These are phyloP conservation scores for Magnaporthiopsis poae DNA, from an alignment of 2,329 filamentous ascomycete genomes.

Conservation along the genomic window DNA sequence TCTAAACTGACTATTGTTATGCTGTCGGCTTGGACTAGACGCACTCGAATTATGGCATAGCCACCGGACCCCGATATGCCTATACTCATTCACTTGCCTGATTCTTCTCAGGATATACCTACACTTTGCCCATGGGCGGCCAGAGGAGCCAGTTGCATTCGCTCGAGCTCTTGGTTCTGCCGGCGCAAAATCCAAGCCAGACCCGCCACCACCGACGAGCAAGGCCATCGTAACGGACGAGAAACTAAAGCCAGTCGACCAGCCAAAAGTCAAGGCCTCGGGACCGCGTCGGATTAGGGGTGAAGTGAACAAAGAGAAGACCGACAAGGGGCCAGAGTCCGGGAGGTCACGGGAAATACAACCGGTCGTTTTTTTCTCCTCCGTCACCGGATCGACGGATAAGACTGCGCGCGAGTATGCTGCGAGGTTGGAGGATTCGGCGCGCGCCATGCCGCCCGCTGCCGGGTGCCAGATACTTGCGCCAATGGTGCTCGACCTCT, in stretches of 20 bases:
- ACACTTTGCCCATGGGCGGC: conserved; percentile 23
- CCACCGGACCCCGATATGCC: conserved; percentile 34
- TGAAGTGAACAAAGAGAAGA: conserved; percentile 24
- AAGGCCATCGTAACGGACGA: background rate
- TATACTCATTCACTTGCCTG: conserved; percentile 29
- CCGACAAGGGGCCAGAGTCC: conserved; percentile 21
- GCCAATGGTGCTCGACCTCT: conserved; percentile 64
- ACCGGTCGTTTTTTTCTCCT: conserved; percentile 78
- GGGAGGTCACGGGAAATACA: conserved; percentile 41
- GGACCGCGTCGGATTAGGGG: conserved; percentile 39
- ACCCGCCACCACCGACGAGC: conserved; percentile 1
- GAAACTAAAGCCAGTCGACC: conserved; percentile 11
- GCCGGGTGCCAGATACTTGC: conserved; percentile 34
- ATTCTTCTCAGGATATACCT: conserved; percentile 33
- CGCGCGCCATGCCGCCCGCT: conserved; percentile 36
- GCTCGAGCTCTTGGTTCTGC: conserved; percentile 24
- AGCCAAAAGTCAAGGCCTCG: conserved; percentile 19
- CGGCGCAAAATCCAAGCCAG: conserved; percentile 8
- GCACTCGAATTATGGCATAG: conserved; percentile 35
- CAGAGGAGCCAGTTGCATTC: conserved; percentile 26
- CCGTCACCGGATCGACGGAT: conserved; percentile 74
- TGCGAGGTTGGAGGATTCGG: conserved; percentile 41
- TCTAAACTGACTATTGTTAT: background rate
- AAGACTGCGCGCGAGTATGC: conserved; percentile 57
- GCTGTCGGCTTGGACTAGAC: conserved; percentile 9